phyloP scores from a whole-genome alignment of 2,329 filamentous ascomycete genomes.

The Achaetomium macrosporum region DNA sequence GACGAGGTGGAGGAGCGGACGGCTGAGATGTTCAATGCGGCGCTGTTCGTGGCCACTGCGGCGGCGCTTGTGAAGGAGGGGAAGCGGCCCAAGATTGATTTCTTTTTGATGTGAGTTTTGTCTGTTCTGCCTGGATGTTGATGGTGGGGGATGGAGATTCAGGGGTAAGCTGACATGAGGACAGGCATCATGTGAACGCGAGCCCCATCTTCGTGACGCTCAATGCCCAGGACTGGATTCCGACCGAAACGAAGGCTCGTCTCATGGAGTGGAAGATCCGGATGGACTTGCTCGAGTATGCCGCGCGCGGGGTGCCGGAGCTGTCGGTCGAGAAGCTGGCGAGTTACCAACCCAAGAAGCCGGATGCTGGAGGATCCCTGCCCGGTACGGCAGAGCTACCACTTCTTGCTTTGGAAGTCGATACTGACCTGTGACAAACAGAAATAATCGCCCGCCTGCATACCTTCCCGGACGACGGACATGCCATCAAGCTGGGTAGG shows the following conservation, averaged over 20 bases:
- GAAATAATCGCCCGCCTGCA: conserved; percentile 45
- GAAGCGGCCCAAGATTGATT: conserved; percentile 71
- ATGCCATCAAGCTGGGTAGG: conserved; percentile 68
- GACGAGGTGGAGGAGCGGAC: conserved; percentile 51
- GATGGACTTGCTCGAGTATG: conserved; percentile 67
- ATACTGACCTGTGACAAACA: conserved; percentile 6
- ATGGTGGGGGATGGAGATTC: neutral
- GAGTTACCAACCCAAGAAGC: conserved; percentile 50
- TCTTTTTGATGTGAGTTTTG: conserved; percentile 56
- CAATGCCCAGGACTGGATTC: conserved; percentile 55
- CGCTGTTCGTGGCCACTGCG: conserved; percentile 42
- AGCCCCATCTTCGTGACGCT: conserved; percentile 69
- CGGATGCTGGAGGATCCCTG: conserved; percentile 31
- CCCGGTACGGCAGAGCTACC: conserved; percentile 32
- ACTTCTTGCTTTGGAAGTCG: neutral
- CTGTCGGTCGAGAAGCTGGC: conserved; percentile 55
- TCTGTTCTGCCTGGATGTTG: neutral
- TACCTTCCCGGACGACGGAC: conserved; percentile 65
- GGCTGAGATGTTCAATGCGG: conserved; percentile 62
- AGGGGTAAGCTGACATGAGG: neutral
- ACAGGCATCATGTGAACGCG: conserved; percentile 69
- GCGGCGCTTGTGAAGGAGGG: conserved; percentile 45
- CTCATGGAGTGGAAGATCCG: conserved; percentile 79
- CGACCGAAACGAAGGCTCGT: conserved; percentile 54
- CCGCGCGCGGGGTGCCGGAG: conserved; percentile 57